phyloP scores from a whole-genome alignment of 2,329 filamentous ascomycete genomes.

The Sporothrix sp. region DNA sequence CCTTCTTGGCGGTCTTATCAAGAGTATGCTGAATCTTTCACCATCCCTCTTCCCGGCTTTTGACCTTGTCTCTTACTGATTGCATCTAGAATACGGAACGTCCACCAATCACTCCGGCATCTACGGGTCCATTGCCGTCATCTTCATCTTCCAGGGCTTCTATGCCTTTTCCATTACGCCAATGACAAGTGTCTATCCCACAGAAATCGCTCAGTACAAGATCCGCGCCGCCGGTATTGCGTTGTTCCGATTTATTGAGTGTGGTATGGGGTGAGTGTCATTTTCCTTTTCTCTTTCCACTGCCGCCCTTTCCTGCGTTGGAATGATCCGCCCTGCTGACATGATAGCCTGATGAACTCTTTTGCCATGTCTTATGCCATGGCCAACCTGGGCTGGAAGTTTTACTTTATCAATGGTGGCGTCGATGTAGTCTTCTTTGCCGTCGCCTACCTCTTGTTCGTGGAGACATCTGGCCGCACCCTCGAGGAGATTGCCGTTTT shows the following conservation, averaged over 20 bases:
- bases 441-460: not conserved
- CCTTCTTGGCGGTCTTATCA: not conserved
- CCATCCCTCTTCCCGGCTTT: not conserved
- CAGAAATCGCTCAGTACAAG: constrained; percentile 6
- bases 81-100: not conserved
- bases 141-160: not conserved
- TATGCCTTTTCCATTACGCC: not conserved
- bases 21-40: not conserved
- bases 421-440: not conserved
- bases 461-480: not conserved
- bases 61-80: not conserved
- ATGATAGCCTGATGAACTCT: constrained; percentile 19
- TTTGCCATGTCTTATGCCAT: constrained; percentile 25
- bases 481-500: constrained; percentile 10
- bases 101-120: not conserved
- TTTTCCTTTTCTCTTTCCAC: not conserved
- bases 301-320: not conserved
- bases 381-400: constrained; percentile 15
- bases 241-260: constrained; percentile 23
- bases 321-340: not conserved
- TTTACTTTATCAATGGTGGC: constrained; percentile 5
- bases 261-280: constrained; percentile 23
- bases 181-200: not conserved
- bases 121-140: not conserved
- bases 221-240: constrained; percentile 25